Base-by-base conservation (phyloP, 176 grass and related monocot genomes). In the Saccharum spontaneum region DNA sequence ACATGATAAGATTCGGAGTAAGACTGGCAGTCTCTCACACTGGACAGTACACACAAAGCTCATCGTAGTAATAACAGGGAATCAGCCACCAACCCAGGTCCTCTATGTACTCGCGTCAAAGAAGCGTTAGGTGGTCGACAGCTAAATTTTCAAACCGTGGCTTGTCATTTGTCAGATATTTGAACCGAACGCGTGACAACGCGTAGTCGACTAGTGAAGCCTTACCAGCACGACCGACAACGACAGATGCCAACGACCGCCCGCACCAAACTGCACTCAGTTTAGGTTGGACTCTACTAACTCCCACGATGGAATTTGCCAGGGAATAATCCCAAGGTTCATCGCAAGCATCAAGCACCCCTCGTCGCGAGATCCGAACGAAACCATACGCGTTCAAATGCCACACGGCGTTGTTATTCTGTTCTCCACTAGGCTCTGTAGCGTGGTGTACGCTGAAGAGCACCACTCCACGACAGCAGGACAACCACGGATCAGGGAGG, bases 341-440 rank as follows among this genome's bases (percentile, higher is more conserved):
- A 16, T 5, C 20, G 18, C 10, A 43, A 16, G 65, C 2, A 9
- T 15, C 65, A 22, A 22, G 31, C 16, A 16, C 43, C 14, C 1
- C n/a, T 80, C 37, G 31, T 18, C 12, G 31, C 11, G 83, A 86
- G 84, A 82, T 86, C 73, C 72, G 22, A 49, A 31, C 43, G 57
- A 3, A 4, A 49, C 17, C 45, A 31, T 24, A 20, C 7, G 49
- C 8, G 4, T 48, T 69, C 60, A 81, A 61, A 85, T 49, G 71
- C 48, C 5, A 63, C 63, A 81, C 63, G 82, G 39, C 31, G 63
- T 40, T 23, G 70, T 60, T 26, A 14, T 10, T 44, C 37, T 6
- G 2, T 10, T 37, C n/a, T 61, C 59, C 20, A 60, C 67, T 13
- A 28, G 23, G 7, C 43, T 17, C 43, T 17, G 5, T 15, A 18